phyloP scores from a whole-genome alignment of 495 filamentous ascomycete genomes.

The Entonaema liquescens region DNA sequence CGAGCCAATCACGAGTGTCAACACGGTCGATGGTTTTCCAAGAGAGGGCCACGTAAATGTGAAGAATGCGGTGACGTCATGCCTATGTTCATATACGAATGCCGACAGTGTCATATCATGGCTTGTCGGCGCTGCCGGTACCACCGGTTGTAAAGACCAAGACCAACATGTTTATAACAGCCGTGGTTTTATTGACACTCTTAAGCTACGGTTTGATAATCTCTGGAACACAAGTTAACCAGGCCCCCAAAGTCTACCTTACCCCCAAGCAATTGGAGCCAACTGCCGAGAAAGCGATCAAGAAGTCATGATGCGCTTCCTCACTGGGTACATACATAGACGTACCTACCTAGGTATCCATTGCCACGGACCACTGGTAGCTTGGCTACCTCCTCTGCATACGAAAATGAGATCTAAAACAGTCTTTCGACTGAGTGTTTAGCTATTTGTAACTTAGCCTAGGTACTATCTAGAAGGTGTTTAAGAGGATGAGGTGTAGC shows the following conservation, averaged over 20 bases:
- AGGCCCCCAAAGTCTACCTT: neutral
- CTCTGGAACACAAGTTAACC: neutral
- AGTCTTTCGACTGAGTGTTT: neutral
- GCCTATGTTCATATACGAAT: conserved; percentile 45
- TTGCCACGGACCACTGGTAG: neutral
- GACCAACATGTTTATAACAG: neutral
- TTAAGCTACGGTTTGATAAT: neutral
- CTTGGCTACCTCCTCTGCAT: neutral
- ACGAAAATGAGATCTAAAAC: neutral
- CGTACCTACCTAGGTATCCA: too few relatives aligned
- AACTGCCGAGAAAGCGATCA: neutral
- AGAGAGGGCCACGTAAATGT: conserved; percentile 25
- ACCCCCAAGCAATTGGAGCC: neutral
- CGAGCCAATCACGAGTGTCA: conserved; percentile 27
- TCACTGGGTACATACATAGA: too few relatives aligned
- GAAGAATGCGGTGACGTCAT: conserved; percentile 42
- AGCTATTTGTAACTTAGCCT: neutral
- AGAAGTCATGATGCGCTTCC: neutral
- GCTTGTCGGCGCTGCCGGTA: conserved; percentile 42
- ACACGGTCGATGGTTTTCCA: conserved; percentile 39
- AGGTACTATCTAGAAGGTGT: neutral
- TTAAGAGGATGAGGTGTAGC: neutral
- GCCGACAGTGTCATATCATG: conserved; percentile 42
- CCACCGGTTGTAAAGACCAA: conserved; percentile 35
- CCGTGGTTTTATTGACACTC: neutral